phyloP scores from a whole-genome alignment of 495 filamentous ascomycete genomes.

The Tuber indicum region DNA sequence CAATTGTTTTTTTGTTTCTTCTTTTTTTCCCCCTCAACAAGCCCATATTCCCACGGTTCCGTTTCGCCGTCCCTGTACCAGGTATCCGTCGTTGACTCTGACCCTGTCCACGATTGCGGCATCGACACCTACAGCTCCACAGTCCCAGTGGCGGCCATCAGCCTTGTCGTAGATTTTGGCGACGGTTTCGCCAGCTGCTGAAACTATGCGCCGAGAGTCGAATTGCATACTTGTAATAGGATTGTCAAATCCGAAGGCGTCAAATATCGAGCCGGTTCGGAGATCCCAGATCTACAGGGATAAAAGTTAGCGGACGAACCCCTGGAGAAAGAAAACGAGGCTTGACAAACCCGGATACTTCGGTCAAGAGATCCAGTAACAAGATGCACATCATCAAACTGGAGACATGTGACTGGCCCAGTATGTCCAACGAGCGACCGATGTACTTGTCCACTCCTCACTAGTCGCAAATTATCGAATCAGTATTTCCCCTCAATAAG shows the following conservation, averaged over 20 bases:
- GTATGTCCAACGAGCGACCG: conserved; percentile 94
- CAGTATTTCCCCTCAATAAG: conserved; percentile 2
- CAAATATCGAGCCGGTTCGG: conserved; percentile 88
- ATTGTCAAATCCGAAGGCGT: conserved; percentile 92
- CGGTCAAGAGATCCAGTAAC: conserved; percentile 91
- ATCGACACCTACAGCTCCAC: conserved; percentile 62
- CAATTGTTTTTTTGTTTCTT: not conserved
- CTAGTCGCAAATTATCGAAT: conserved; percentile 18
- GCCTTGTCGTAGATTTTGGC: conserved; percentile 98
- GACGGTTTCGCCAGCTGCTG: conserved; percentile 82
- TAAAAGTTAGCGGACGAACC: conserved; percentile 32
- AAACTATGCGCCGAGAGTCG: conserved; percentile 80
- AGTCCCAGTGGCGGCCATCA: conserved; percentile 94
- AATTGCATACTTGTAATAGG: conserved; percentile 98
- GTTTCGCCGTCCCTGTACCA: conserved; percentile 82
- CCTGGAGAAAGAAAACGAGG: conserved; percentile 7
- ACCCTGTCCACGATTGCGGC: conserved; percentile 75
- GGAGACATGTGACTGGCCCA: conserved; percentile 86
- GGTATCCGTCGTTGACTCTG: conserved; percentile 86
- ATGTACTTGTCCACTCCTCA: conserved; percentile 92
- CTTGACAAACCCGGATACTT: conserved; percentile 75
- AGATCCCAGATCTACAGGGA: conserved; percentile 88
- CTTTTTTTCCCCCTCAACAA: conserved; percentile 49
- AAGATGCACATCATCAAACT: conserved; percentile 93
- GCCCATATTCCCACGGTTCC: conserved; percentile 90